Evolutionary conservation across 2,329 filamentous ascomycete genomes (phyloP), one percentile per base, ranked within the genome.

Genomic region (Pyrenophora tritici-repentis): DNA sequence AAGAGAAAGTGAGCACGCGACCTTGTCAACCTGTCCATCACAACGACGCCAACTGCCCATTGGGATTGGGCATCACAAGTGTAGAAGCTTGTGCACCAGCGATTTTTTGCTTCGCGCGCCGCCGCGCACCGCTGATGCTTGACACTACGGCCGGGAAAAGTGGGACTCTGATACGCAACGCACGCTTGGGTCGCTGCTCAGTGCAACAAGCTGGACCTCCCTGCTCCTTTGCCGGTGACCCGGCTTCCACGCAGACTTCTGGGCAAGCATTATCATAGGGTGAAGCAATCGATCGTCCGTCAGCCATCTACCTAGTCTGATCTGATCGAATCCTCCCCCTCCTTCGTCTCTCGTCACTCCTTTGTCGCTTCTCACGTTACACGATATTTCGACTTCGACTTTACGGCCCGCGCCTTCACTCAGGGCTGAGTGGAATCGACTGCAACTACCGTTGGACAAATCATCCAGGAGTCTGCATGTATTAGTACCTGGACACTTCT

Each of bases 31-130:
- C n/a, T n/a, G n/a, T n/a, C n/a, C 18, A 20, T 20, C 18, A 20
- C 18, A 20, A 20, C 18, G n/a, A n/a, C n/a, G n/a, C n/a, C n/a
- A n/a, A n/a, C n/a, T n/a, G 18, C 18, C 18, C 18, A 20, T 20
- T 20, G 18, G 18, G 18, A 20, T 20, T 20, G 18, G 18, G 18
- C 18, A 20, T 20, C 18, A 20, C 18, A 20, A 20, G 18, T 20
- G 18, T 5, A 20, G 18, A 20, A 20, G 18, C 18, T 20, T 29
- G 26, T 29, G 26, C 26, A 12, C 26, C 26, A 29, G 26, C 9
- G 46, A n/a, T 48, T 67, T 66, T 24, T 24, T 24, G 22, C 22
- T 24, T 4, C 22, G 18, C 22, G 26, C 26, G 26, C 26, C 26
- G 9, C 26, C 26, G 26, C 18, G 36, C 44, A 31, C 26, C 26